These are phyloP conservation scores for Millerago galiae DNA, from an alignment of 805 yeast genomes.

Conservation along the genomic window DNA sequence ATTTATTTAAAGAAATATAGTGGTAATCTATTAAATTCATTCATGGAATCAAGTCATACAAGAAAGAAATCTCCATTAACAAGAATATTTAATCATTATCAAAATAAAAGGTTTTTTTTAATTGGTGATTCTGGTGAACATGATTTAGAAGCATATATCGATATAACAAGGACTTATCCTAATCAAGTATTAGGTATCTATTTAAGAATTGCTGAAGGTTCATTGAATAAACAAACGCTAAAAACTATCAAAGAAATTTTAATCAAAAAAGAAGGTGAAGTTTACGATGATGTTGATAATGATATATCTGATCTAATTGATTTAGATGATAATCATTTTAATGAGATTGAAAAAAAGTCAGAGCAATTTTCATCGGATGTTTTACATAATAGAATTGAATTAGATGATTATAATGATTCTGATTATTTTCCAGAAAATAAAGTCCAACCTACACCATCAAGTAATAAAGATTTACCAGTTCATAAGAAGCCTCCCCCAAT, in stretches of 20 bases:
- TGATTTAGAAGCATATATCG: constrained; percentile 86
- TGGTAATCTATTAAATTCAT: constrained; percentile 73
- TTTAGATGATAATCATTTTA: constrained; percentile 20
- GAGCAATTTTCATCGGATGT: constrained; percentile 10
- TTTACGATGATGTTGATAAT: constrained; percentile 22
- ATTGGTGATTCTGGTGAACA: constrained; percentile 96
- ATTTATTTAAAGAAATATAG: constrained; percentile 81
- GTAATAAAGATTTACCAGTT: not conserved
- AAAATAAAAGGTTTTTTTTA: constrained; percentile 68
- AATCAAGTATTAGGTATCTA: constrained; percentile 65
- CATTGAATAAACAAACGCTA: constrained; percentile 45
- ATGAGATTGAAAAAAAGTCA: constrained; percentile 10
- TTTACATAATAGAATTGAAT: constrained; percentile 28
- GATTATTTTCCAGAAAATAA: constrained; percentile 12
- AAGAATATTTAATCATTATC: constrained; percentile 65
- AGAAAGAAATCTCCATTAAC: constrained; percentile 64
- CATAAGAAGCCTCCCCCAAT: constrained; percentile 19
- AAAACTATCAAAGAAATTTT: constrained; percentile 22
- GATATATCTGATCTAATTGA: constrained; percentile 17
- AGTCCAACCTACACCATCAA: constrained; percentile 1
- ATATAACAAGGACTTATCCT: constrained; percentile 58
- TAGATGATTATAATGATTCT: constrained; percentile 22
- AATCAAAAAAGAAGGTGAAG: constrained; percentile 19
- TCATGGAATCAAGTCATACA: constrained; percentile 83
- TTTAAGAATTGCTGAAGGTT: constrained; percentile 68